Evolutionary conservation across 805 yeast genomes (phyloP).

Genomic region (Ogataea minuta): DNA sequence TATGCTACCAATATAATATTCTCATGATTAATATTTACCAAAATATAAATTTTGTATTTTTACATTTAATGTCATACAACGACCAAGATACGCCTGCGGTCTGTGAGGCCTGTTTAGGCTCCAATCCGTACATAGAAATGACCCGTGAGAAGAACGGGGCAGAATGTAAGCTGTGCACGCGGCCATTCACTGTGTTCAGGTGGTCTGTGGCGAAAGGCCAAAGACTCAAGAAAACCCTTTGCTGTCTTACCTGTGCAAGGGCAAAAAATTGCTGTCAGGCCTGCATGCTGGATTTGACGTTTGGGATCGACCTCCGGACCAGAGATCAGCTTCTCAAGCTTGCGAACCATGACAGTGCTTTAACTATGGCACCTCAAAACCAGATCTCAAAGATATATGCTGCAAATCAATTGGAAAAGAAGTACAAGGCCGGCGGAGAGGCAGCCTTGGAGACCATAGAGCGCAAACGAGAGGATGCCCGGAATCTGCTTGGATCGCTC

Average conservation of each 20-base stretch:
- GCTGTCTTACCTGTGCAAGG: slow-evolving; percentile 79
- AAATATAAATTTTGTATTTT: slow-evolving; percentile 2
- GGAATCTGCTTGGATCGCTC: slow-evolving; percentile 42
- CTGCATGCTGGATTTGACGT: slow-evolving; percentile 79
- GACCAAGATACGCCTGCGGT: slow-evolving; percentile 51
- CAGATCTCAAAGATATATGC: slow-evolving; percentile 50
- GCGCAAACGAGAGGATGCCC: slow-evolving; percentile 37
- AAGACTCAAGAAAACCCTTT: slow-evolving; percentile 56
- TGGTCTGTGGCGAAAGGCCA: slow-evolving; percentile 57
- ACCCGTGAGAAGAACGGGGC: slow-evolving; percentile 66
- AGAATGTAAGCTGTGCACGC: slow-evolving; percentile 82
- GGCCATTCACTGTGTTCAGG: slow-evolving; percentile 78
- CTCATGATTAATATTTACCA: neutral
- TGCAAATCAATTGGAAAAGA: slow-evolving; percentile 45
- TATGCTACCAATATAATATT: neutral
- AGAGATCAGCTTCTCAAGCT: slow-evolving; percentile 79
- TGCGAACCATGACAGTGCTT: slow-evolving; percentile 37
- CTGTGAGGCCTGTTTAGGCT: slow-evolving; percentile 74
- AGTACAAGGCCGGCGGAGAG: slow-evolving; percentile 29
- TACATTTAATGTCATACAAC: slow-evolving; percentile 16
- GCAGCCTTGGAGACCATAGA: slow-evolving; percentile 24
- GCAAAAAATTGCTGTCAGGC: slow-evolving; percentile 83
- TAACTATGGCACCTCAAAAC: slow-evolving; percentile 36
- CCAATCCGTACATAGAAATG: slow-evolving; percentile 65
- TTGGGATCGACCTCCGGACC: slow-evolving; percentile 73